Percentiles rank a stretch among this genome's conserved stretches.
These are phyloP conservation scores for Coelastrella sp. DNA, from an alignment of 139 green algal species.

Conservation along the genomic window DNA sequence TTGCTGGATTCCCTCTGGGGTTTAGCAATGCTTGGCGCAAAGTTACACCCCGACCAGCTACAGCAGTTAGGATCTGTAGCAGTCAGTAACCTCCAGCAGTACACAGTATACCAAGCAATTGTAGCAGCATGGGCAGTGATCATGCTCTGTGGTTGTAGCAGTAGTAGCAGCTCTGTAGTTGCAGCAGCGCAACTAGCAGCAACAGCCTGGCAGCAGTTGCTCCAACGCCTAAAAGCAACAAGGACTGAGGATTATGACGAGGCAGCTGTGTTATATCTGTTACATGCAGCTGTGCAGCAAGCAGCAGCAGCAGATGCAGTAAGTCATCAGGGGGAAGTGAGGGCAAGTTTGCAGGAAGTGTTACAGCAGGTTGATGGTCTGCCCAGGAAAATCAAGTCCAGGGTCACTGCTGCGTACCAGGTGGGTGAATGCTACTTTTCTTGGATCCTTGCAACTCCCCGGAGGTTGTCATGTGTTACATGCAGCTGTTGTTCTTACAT, in stretches of 20 bases:
- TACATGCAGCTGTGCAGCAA: slow-evolving; percentile 31
- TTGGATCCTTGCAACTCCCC: too few species aligned
- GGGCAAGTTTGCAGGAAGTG: slow-evolving; percentile 13
- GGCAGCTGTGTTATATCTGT: slow-evolving; percentile 14
- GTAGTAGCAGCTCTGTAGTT: neutral
- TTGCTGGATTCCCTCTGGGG: neutral
- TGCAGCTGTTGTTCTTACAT: too few species aligned
- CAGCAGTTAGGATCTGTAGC: neutral
- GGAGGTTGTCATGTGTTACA: too few species aligned
- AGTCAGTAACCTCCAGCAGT: neutral
- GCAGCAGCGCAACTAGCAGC: neutral
- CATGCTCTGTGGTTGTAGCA: slow-evolving; percentile 1
- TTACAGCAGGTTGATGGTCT: neutral
- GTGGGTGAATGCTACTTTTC: too few species aligned
- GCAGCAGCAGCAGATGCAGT: neutral
- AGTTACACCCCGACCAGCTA: slow-evolving; percentile 6
- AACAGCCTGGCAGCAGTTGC: slow-evolving; percentile 26
- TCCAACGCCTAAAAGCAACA: neutral
- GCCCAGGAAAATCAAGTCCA: neutral
- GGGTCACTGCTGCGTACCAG: slow-evolving; percentile 15
- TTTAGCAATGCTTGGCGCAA: slow-evolving; percentile 11
- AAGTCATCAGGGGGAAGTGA: neutral
- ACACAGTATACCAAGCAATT: neutral
- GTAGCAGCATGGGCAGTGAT: neutral
- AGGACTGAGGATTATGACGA: neutral